Conservation (phyloP, 192 early-diverging fungal species). For the Linnemannia elongata region DNA sequence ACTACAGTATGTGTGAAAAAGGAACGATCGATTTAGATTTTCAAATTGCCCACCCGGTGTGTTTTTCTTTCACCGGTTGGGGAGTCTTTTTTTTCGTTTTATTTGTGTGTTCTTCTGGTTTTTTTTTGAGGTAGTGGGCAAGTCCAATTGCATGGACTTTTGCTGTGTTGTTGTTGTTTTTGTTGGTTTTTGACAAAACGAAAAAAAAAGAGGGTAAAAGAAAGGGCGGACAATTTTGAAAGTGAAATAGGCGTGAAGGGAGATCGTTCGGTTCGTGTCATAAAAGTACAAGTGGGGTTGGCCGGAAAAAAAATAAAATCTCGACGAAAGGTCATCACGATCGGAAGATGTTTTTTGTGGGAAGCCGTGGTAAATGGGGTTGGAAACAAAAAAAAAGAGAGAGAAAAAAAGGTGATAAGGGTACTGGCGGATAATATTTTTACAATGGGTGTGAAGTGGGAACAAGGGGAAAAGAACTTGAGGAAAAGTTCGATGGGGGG, state of each 20-base stretch:
- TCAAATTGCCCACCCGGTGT: no score
- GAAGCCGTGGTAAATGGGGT: not conserved
- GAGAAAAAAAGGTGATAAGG: not conserved
- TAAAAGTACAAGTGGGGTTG: constrained; percentile 15
- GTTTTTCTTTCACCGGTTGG: no score
- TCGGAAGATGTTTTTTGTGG: constrained; percentile 14
- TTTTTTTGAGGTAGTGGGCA: no score
- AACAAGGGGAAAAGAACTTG: not conserved
- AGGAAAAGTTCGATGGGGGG: not conserved
- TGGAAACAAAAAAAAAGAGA: not conserved
- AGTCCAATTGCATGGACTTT: no score
- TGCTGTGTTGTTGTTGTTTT: not conserved
- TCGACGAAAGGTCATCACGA: constrained; percentile 41
- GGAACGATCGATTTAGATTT: no score
- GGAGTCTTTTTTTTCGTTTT: not conserved
- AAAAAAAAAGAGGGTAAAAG: not conserved
- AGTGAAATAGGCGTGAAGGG: not conserved
- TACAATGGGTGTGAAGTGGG: constrained; percentile 3
- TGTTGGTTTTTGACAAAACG: not conserved
- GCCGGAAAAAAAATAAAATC: constrained; percentile 6
- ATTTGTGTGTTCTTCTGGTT: not conserved
- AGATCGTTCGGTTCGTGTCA: constrained; percentile 31
- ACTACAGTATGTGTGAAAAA: not conserved
- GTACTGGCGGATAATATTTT: not conserved
- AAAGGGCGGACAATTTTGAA: not conserved